A percentile compares a stretch with the other conserved stretches of the same genome.
Conservation (phyloP, 176 grass and related monocot species). For the Zizania latifolia region DNA sequence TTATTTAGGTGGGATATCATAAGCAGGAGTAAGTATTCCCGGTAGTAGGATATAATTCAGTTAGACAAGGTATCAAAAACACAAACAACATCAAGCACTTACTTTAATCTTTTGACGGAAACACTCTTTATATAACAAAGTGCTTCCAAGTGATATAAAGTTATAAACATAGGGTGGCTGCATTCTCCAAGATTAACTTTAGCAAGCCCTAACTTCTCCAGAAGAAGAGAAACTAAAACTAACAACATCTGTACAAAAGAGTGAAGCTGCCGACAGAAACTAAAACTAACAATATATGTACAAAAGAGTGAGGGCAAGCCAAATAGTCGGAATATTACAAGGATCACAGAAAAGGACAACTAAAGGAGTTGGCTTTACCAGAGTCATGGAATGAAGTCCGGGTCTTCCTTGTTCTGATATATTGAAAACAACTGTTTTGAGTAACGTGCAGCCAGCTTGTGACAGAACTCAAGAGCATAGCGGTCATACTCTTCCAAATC, state of each 20-base stretch:
- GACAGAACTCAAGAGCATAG: conserved; percentile 36
- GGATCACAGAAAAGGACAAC: background rate
- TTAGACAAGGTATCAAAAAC: background rate
- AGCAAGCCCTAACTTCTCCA: conserved; percentile 14
- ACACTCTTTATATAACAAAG: background rate
- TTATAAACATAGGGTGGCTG: background rate
- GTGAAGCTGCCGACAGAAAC: background rate
- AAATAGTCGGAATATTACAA: background rate
- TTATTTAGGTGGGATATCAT: background rate
- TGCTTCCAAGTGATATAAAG: background rate
- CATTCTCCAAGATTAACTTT: background rate
- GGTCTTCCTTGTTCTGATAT: conserved; percentile 59
- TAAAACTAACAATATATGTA: background rate
- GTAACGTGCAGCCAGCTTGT: conserved; percentile 41
- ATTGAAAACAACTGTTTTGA: conserved; percentile 78
- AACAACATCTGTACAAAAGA: conserved; percentile 1
- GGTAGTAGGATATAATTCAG: background rate
- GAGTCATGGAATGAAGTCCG: conserved; percentile 47
- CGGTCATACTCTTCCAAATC: conserved; percentile 46
- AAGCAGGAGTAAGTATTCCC: no score
- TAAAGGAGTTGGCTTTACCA: background rate
- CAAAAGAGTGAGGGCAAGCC: background rate
- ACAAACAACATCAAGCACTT: background rate
- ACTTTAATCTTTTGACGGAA: background rate
- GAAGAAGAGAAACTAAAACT: background rate